Evolutionary conservation across 106 monocot species (phyloP).

Genomic region (Phalaenopsis aphrodite): DNA sequence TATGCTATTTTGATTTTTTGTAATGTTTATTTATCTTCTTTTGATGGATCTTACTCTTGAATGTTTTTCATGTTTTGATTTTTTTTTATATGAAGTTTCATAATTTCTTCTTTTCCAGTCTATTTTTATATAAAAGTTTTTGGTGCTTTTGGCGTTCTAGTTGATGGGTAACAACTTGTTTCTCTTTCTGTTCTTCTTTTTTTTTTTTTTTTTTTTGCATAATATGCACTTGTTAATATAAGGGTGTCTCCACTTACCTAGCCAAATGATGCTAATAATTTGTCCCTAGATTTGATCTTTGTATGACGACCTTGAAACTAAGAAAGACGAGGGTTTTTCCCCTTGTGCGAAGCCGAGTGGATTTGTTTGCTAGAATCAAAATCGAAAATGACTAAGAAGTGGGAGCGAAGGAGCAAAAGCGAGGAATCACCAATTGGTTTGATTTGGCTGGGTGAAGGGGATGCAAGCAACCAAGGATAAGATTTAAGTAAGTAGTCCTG

Average conservation of each 20-base stretch:
- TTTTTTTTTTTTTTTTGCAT: background rate
- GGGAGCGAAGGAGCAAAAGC: too few relatives aligned
- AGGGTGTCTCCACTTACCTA: background rate
- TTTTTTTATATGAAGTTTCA: too few relatives aligned
- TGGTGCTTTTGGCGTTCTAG: background rate
- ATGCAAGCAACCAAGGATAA: too few relatives aligned
- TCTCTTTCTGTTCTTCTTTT: background rate
- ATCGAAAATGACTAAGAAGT: too few relatives aligned
- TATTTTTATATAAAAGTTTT: background rate
- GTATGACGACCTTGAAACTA: background rate
- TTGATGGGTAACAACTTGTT: background rate
- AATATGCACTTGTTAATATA: background rate
- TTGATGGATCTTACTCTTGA: background rate
- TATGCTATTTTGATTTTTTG: background rate
- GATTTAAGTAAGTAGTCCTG: too few relatives aligned
- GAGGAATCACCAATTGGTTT: too few relatives aligned
- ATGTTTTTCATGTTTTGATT: background rate
- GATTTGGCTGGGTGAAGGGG: too few relatives aligned
- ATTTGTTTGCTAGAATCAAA: too few relatives aligned
- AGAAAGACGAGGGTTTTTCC: too few relatives aligned
- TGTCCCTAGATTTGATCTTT: background rate
- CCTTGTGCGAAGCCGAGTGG: too few relatives aligned
- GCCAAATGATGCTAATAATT: background rate
- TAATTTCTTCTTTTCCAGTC: too few relatives aligned
- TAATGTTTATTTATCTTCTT: background rate